Base-by-base conservation (phyloP, 1,139 yeast genomes). In the Hyphopichia khmerensis region DNA sequence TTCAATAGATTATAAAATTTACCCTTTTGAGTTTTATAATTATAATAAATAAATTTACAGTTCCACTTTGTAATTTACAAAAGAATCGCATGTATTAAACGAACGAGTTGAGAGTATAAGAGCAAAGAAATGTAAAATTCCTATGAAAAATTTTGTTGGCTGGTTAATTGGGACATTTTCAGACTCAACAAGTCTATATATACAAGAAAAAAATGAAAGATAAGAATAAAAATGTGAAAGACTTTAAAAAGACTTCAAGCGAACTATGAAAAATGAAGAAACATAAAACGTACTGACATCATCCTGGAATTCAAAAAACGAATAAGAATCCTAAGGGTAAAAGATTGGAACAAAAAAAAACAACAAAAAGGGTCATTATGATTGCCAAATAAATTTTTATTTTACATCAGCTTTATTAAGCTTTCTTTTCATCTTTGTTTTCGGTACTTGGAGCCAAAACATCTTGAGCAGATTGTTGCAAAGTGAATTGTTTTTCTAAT, bases 401-500 rank as follows among this genome's bases (percentile, higher is more conserved):
- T 9, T 26, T 7, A 8, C 13, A 8, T 26, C 29, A 26, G 29
- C 29, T 11, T 26, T 13, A 7, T 35, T 35, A 35, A 26, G 32
- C 32, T 53, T 65, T 64, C 59, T 65, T 65, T 44, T 62, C 70
- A 45, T 67, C 76, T 15, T 81, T 82, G 49, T 71, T 69, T 59
- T 77, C 82, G 39, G 85, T 80, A 47, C 88, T 87, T 49, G 91
- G 86, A 41, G 95, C 90, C 57, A 87, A 74, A 40, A 88, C 83
- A 51, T 86, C 95, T 60, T 84, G 88, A 32, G 95, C 88, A 48
- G 88, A 84, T 67, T 87, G 90, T 63, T 86, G 91, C 62, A 89
- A 76, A 55, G 86, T 82, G 78, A 90, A 84, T 62, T 89, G 95
- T 74, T 87, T 88, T 73, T 91, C 97, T 86, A 89, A 80, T 70